These are phyloP conservation scores for Xylaria venustula DNA, from an alignment of 495 filamentous ascomycete species.

Conservation along the genomic window DNA sequence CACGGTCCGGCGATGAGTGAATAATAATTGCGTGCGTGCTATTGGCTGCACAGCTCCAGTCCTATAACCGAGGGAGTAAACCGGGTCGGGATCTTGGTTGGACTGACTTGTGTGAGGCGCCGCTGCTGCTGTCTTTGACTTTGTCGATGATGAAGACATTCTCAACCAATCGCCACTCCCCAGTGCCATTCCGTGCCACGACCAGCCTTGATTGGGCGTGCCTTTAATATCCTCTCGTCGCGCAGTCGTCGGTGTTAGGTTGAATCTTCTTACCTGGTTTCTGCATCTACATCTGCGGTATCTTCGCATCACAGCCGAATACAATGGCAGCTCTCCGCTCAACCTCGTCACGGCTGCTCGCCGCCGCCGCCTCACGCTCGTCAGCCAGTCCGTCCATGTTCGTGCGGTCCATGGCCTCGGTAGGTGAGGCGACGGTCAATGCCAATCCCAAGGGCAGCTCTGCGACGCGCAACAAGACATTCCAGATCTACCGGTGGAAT, in stretches of 20 bases:
- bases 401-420: slow-evolving; percentile 47
- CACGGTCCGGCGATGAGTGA: slow-evolving; percentile 15
- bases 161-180: slow-evolving; percentile 19
- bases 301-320: background rate
- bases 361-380: slow-evolving; percentile 46
- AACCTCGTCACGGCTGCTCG: slow-evolving; percentile 61
- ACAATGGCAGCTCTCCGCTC: slow-evolving; percentile 80
- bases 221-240: background rate
- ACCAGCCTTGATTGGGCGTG: slow-evolving; percentile 16
- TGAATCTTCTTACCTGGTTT: background rate
- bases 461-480: slow-evolving; percentile 76
- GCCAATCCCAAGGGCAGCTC: slow-evolving; percentile 55
- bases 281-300: background rate
- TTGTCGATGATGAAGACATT: slow-evolving; percentile 31
- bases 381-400: slow-evolving; percentile 30
- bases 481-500: slow-evolving; percentile 99
- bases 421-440: slow-evolving; percentile 49
- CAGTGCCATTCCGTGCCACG: background rate
- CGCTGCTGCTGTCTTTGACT: slow-evolving; percentile 16
- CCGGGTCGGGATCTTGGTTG: slow-evolving; percentile 24
- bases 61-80: slow-evolving; percentile 34
- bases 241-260: background rate
- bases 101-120: background rate
- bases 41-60: slow-evolving; percentile 22
- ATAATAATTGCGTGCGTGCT: slow-evolving; percentile 33